These are phyloP conservation scores for Botrytis porri DNA, from an alignment of 2,329 filamentous ascomycete genomes.

Conservation along the genomic window DNA sequence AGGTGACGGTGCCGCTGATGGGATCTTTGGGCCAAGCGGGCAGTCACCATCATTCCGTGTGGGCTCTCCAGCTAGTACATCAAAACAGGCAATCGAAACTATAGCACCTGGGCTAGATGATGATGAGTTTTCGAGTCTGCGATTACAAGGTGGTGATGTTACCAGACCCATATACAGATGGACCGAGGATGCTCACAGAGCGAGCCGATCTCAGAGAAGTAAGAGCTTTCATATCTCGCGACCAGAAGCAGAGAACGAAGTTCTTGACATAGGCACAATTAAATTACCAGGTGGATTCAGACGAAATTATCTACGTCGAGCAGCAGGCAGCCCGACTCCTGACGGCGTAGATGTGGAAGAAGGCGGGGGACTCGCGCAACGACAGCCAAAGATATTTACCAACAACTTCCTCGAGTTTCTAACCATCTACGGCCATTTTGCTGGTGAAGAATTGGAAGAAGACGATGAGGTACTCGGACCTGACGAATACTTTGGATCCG, in stretches of 20 bases:
- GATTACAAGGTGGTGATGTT: conserved; percentile 89
- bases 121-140: conserved; percentile 90
- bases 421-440: conserved; percentile 94
- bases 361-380: conserved; percentile 38
- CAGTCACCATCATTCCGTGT: conserved; percentile 41
- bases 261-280: conserved; percentile 83
- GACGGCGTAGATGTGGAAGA: conserved; percentile 39
- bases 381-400: conserved; percentile 67
- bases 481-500: conserved; percentile 87
- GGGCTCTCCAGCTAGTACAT: conserved; percentile 37
- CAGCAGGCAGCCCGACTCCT: conserved; percentile 61
- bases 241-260: conserved; percentile 75
- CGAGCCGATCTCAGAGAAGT: conserved; percentile 67
- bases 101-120: conserved; percentile 48
- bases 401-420: conserved; percentile 95
- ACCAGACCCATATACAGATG: conserved; percentile 95
- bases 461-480: conserved; percentile 86
- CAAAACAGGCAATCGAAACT: conserved; percentile 36
- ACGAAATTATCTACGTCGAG: conserved; percentile 79
- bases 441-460: conserved; percentile 93
- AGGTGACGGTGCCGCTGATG: conserved; percentile 27
- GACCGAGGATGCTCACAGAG: conserved; percentile 78
- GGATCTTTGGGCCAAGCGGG: conserved; percentile 29
- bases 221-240: conserved; percentile 81
- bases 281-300: conserved; percentile 92